Evolutionary conservation across 164 flowering plant genomes (phyloP), one percentile per base, ranked within the genome.

Genomic region (Santalum album): DNA sequence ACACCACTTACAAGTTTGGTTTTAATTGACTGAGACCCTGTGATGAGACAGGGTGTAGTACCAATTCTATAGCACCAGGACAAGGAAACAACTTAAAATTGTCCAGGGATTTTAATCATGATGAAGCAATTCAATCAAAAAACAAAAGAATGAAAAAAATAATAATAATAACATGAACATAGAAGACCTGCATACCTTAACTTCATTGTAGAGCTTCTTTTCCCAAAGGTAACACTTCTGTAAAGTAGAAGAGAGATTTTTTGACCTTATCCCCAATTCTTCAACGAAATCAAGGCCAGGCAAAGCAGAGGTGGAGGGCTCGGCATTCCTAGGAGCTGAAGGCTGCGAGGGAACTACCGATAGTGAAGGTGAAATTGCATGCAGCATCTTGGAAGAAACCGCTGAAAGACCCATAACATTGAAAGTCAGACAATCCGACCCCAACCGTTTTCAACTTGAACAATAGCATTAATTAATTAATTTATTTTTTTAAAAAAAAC

Each of bases 171-270:
- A 23, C 51, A 12, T 24, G 21, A 34, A 7, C 34, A 50, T 20
- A 44, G 19, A 48, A 19, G 49, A 19, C 25, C 59, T 49, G 15
- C 51, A 39, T 9, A 59, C 99, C 96, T 90, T 94, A 19, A 94
- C 97, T 80, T 94, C 99, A 18, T 79, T 72, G 54, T 75, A 86
- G 34, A 94, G 86, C 60, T 94, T 94, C 75, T 87, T 94, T 80
- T 90, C 99, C 99, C 95, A 94, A 18, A 87, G 79, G 56, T 77
- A 73, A 6, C 90, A 69, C 74, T 86, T 94, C 25, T 82, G 86
- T 62, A 94, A 60, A 14, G 95, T 82, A 12, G 85, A 79, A 27
- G 97, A 87, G 50, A 94, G 87, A 56, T 70, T 81, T 49, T 63
- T 53, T 1, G 83, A 66, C 53, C 75, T 67, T 64, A 63, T 53